Evolutionary conservation across 257 asterid species (phyloP).

Genomic region (Anisodus acutangulus): DNA sequence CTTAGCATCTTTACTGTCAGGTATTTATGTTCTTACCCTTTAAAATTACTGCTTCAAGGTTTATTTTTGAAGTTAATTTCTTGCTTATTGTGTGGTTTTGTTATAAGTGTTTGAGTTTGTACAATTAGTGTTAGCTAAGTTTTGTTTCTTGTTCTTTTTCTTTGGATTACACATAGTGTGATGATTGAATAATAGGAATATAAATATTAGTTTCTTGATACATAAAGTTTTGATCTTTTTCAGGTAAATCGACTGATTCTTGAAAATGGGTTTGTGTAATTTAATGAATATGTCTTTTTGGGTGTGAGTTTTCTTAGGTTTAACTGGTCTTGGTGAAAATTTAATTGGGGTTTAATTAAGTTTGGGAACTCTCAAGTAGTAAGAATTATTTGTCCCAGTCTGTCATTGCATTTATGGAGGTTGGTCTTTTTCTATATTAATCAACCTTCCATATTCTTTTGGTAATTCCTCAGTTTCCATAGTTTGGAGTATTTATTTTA

Average conservation of each 20-base stretch:
- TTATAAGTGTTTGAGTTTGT: conserved; percentile 28
- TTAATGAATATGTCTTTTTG: not conserved
- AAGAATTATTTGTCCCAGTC: not conserved
- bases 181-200: not conserved
- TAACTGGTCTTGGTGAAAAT: conserved; percentile 36
- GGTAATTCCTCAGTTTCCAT: not conserved
- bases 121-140: not conserved
- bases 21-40: conserved; percentile 23
- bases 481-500: not conserved
- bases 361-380: not conserved
- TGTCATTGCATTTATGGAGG: conserved; percentile 19
- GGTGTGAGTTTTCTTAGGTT: conserved; percentile 25
- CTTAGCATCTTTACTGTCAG: conserved; percentile 29
- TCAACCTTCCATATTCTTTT: not conserved
- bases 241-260: conserved; percentile 33
- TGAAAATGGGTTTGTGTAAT: conserved; percentile 41
- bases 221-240: conserved; percentile 28
- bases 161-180: not conserved
- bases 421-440: conserved; percentile 6
- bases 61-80: not conserved
- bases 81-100: not conserved
- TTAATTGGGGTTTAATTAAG: conserved; percentile 29
- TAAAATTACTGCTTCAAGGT: not conserved
- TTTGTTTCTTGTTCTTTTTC: not conserved
- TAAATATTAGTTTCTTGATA: not conserved